Base-by-base conservation (phyloP, 306 rosid species). In the Leucaena leucocephala region DNA sequence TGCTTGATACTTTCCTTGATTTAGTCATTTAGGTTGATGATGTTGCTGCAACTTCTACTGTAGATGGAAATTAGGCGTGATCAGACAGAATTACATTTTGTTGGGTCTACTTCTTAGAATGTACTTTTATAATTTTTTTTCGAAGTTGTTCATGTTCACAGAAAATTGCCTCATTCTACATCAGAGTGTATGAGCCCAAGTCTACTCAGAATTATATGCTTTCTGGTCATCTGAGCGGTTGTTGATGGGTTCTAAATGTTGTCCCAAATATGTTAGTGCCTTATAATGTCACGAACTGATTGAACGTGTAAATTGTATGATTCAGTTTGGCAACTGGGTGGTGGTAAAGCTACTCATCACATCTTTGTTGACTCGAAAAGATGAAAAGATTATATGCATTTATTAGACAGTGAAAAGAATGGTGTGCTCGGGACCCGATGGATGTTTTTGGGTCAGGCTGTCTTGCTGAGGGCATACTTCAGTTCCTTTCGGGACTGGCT, bases 271-370 rank as follows among this genome's bases (percentile, higher is more conserved):
- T 3, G 12, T 34, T 33, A 16, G 27, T 8, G 1, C 22, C 22
- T 36, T 13, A 63, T 52, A 34, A 72, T 64, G 57, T 77, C 39
- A 34, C 19, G 66, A 16, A 16, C 9, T 36, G 71, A 64, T 71
- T 21, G 27, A 71, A 35, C 75, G 16, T 72, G 43, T 65, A 54
- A 50, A 43, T 36, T 75, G 68, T 49, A 57, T 76, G 42, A 71
- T n/a, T 68, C 33, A 9, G 76, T 40, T 79, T 44, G 65, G 70
- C 78, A 14, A 36, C 44, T 71, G 67, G 59, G 61, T 14, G 71
- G 67, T 36, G 49, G 75, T 43, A 14, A 52, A 69, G 66, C 34
- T 62, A 72, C 40, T 15, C 71, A 66, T 68, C 52, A 42, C 52
- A 68, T 42, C 4, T 70, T 52, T 75, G 16, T n/a, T 27, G 39